Base-by-base conservation (phyloP, 1,139 yeast species). In the Kodamaea alishanica region DNA sequence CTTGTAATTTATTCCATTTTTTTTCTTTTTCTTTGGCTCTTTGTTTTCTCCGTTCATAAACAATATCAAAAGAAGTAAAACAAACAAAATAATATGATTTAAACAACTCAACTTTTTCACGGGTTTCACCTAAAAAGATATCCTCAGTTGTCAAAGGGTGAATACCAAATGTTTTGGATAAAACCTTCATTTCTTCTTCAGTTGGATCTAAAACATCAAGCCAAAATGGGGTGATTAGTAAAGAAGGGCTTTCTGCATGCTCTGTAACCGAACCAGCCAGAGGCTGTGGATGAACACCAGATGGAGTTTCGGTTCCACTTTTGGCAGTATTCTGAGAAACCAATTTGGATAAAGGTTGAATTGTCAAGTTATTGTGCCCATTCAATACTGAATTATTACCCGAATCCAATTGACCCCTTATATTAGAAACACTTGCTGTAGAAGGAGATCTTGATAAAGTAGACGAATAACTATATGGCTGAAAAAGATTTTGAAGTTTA, bases 141-240 rank as follows among this genome's bases (percentile, higher is more conserved):
- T 92, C 98, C 58, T 92, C 98, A 0, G 97, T 86, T 0, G 98
- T 92, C 52, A 90, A 74, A 0, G 97, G 97, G 60, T 90, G 98
- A 43, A 90, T 87, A 0, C 95, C 95, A 63, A 92, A 92, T 0
- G 97, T 81, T 52, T 89, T 89, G 24, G 95, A 81, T 10, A 92
- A 56, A 0, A 86, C 94, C 57, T 89, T 89, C 96, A 92, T 90
- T 60, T 92, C 98, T 47, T 87, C 96, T 53, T 90, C 98, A 0
- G 96, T 86, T 2, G 98, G 98, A 53, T 89, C 84, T 40, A 86
- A 67, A 20, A 92, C 86, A 60, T 92, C 98, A 8, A 92, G 70
- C 97, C 98, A 92, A 55, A 86, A 87, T 5, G 95, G 95, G 2
- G 55, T 53, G 7, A 34, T 32, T 6, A 15, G 20, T 15, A 15